A percentile compares a stretch with the other conserved stretches of the same genome.
phyloP scores from a whole-genome alignment of 164 flowering plant genomes.

The Kalanchoe fedtschenkoi region DNA sequence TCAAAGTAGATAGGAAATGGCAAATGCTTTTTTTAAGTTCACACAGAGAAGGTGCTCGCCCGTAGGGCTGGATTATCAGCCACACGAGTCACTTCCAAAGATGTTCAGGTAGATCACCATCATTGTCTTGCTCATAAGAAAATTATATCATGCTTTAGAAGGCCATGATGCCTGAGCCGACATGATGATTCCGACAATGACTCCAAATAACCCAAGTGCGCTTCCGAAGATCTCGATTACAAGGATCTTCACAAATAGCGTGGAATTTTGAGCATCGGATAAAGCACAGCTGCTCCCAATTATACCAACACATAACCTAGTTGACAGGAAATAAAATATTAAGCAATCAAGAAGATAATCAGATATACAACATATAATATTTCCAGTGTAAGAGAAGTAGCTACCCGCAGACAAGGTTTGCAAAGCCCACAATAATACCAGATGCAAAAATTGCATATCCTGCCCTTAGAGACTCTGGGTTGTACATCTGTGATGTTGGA shows the following conservation, averaged over 20 bases:
- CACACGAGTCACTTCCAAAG: too few species aligned
- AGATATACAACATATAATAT: constrained; percentile 65
- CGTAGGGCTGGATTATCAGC: too few species aligned
- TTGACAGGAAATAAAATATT: not conserved
- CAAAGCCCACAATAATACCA: constrained; percentile 94
- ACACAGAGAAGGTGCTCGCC: too few species aligned
- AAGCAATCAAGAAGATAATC: not conserved
- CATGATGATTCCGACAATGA: constrained; percentile 95
- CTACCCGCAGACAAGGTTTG: constrained; percentile 95
- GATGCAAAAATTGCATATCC: constrained; percentile 98
- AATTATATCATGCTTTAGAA: constrained; percentile 12
- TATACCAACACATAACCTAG: constrained; percentile 87
- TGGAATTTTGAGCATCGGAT: constrained; percentile 95
- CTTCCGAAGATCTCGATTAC: constrained; percentile 97
- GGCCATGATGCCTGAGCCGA: constrained; percentile 97
- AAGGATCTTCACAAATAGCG: constrained; percentile 91
- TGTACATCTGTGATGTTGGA: constrained; percentile 58
- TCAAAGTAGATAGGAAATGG: too few species aligned
- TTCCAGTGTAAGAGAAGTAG: constrained; percentile 23
- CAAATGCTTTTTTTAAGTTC: too few species aligned
- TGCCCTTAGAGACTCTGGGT: constrained; percentile 82
- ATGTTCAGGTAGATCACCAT: too few species aligned
- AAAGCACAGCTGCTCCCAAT: constrained; percentile 99
- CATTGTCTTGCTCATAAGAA: too few species aligned
- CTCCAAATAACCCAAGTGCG: constrained; percentile 96